Evolutionary conservation across 257 asterid genomes (phyloP), one percentile per base, ranked within the genome.

Genomic region (Fraxinus anomala): DNA sequence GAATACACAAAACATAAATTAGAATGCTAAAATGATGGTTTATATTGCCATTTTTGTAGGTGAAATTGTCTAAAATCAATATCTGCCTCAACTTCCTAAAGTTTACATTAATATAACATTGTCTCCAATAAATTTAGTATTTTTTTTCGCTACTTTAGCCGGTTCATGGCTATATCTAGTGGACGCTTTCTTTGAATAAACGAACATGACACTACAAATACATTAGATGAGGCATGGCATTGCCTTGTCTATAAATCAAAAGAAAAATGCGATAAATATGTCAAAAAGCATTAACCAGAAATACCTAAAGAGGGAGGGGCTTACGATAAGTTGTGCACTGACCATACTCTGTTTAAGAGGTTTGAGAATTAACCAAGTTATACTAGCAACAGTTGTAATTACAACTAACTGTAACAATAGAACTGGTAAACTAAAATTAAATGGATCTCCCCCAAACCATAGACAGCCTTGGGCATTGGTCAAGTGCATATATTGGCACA

Each of bases 321-420:
- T 87, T 88, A 87, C 92, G 31, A 89, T 75, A 72, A 91, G 89
- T 76, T 91, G 92, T 26, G 90, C 90, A 84, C 83, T 87, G 91
- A 87, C 68, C 81, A 81, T 78, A 65, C 92, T 87, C 77, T 89
- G 93, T 75, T 87, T 89, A 72, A 85, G 73, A 65, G 91, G 92
- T 67, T 66, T 80, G 72, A 89, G 54, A 71, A 84, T 23, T 73
- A 63, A 7, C 78, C 56, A 81, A 14, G 82, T 2, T 56, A 77
- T n/a, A 82, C 83, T 84, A 1, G 85, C 84, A 28, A 84, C 6
- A 4, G 76, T 0, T 61, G 82, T 65, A 68, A 89, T 81, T 66
- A 79, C 2, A 59, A 74, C 26, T 34, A 91, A 31, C 33, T 91
- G 94, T 1, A 84, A 77, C 47, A 91, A 24, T 3, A 84, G 1